Base-by-base conservation (phyloP, 1,284 basidiomycete species). In the Coniophora puteana region DNA sequence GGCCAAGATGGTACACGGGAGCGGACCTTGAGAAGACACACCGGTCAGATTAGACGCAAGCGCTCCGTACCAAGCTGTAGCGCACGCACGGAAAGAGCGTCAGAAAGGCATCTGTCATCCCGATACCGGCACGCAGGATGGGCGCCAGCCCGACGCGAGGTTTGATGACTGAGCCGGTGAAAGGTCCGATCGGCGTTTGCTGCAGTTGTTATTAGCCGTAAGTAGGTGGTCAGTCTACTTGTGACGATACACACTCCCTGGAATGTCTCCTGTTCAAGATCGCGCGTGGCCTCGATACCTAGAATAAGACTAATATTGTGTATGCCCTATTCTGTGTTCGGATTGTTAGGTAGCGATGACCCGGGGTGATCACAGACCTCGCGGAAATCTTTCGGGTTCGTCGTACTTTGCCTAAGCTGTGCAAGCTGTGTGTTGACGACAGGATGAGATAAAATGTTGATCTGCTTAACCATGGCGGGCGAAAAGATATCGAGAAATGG, bases 51-150 rank as follows among this genome's bases (percentile, higher is more conserved):
- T 14, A 17, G 36, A 37, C 43, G 51, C 36, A 17, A 29, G 20
- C 5, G n/a, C 13, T 10, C 29, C 43, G 28, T 24, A 28, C 10
- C 23, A 14, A 20, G n/a, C 6, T 11, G 4, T 8, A 22, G 13
- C 16, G 11, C 23, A 71, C 78, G 38, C 73, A 86, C 63, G 91
- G 92, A 60, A 93, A 90, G 30, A 93, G 69, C 40, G 78, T 76
- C 47, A 93, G 69, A 57, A 94, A 60, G 47, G 89, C 81, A 51
- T 96, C 92, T 1, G 88, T 80, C 89, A 98, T 93, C n/a, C 92
- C 92, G 43, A 94, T 69, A 16, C 94, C 94, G 12, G 94, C 94
- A 37, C 94, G 83, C 42, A 98, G 69, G 55, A 98, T 91, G 24
- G 94, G 94, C 3, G 89, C 85, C 39, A 98, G 65, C 6, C 91